These are phyloP conservation scores for Diaporthe destruens DNA, from an alignment of 2,329 filamentous ascomycete species.

Conservation along the genomic window DNA sequence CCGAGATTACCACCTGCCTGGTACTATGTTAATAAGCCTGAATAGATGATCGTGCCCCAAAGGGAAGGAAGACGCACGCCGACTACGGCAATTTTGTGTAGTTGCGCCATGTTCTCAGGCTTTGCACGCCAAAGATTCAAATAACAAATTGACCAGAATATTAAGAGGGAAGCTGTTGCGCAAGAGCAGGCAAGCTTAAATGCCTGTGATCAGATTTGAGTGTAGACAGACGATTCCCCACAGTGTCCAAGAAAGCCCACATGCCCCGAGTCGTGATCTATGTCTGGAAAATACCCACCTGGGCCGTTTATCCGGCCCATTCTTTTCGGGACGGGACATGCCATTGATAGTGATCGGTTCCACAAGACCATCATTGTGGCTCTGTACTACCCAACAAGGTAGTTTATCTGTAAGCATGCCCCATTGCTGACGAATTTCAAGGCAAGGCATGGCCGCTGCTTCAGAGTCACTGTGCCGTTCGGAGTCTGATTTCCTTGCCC, in stretches of 20 bases:
- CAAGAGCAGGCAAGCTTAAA: neutral
- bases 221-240: neutral
- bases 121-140: neutral
- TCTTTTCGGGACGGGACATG: neutral
- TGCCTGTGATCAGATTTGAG: neutral
- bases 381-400: too few species aligned
- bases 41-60: too few species aligned
- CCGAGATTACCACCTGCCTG: constrained; percentile 53
- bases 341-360: neutral
- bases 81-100: constrained; percentile 4
- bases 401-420: too few species aligned
- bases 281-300: neutral
- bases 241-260: neutral
- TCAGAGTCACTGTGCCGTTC: too few species aligned
- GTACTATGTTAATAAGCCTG: neutral
- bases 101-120: neutral
- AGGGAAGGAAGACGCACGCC: neutral
- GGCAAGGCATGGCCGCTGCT: too few species aligned
- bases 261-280: neutral
- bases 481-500: too few species aligned
- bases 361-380: neutral
- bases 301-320: neutral
- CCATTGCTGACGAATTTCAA: too few species aligned
- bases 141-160: neutral
- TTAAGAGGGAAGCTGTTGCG: neutral